Base-by-base conservation (phyloP, 1,139 yeast species). In the Zygoascus sp. region DNA sequence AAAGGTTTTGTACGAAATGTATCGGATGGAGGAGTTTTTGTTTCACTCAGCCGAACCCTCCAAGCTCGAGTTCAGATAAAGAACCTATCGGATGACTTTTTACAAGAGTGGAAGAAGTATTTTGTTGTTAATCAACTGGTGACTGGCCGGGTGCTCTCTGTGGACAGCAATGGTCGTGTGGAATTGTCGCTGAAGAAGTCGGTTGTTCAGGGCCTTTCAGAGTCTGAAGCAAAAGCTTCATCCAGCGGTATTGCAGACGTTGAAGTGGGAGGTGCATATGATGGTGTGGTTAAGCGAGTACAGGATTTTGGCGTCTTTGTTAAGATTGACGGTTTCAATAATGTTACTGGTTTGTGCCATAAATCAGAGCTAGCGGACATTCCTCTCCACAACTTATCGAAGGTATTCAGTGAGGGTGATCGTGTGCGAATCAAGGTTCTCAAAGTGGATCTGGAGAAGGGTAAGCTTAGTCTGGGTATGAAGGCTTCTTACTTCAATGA, bases 221-320 rank as follows among this genome's bases (percentile, higher is more conserved):
- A 46, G 34, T 48, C 68, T 9, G 65, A 30, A 20, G 60, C 83
- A 78, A 65, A 71, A 69, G 54, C 56, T 41, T 9, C 17, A 19
- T 20, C 40, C 25, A 28, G 34, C 15, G 30, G 35, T 16, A 21
- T 40, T 19, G 28, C 27, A n/a, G 95, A 87, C 50, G 71, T 89
- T 50, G 64, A 75, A 49, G 80, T 74, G 42, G 96, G 88, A 44
- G 86, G 83, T 22, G 68, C 83, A 22, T 79, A 71, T 56, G 92
- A 84, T 61, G 98, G 97, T 62, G 70, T 56, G n/a, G 61, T 71
- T n/a, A 83, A 80, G 61, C 77, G 77, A 50, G 87, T 83, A 16
- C 81, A 90, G 43, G 95, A 87, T 46, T 92, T 81, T 61, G 98
- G 98, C 68, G 95, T 89, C 4, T 90, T 92, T 62, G 84, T 92